phyloP scores from a whole-genome alignment of 805 yeast species.

The Myxozyma nipponensis region DNA sequence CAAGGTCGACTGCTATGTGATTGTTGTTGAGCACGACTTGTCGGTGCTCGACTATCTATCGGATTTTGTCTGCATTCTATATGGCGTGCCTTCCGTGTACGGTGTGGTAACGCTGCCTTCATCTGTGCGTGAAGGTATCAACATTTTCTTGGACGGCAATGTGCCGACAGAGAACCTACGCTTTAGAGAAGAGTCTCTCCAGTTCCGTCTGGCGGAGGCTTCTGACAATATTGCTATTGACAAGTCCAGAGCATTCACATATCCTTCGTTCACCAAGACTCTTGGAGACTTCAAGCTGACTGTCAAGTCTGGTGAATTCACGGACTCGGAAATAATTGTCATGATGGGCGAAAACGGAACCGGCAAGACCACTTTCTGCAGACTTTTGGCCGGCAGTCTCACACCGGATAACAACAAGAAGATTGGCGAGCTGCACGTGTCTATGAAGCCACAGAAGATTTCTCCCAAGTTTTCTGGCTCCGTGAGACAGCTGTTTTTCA shows the following conservation, averaged over 20 bases:
- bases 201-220: constrained; percentile 89
- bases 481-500: constrained; percentile 94
- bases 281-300: constrained; percentile 91
- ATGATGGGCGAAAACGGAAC: constrained; percentile 99
- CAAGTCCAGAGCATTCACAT: constrained; percentile 70
- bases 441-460: constrained; percentile 98
- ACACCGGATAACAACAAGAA: constrained; percentile 77
- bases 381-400: constrained; percentile 87
- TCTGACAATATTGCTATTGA: constrained; percentile 71
- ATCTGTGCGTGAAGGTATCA: constrained; percentile 98
- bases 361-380: constrained; percentile 97
- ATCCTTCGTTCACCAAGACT: constrained; percentile 82
- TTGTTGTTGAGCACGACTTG: constrained; percentile 98
- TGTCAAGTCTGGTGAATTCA: constrained; percentile 83
- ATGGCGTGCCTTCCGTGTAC: constrained; percentile 97
- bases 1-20: constrained; percentile 68
- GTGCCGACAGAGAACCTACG: constrained; percentile 95
- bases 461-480: constrained; percentile 99
- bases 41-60: constrained; percentile 95
- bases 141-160: constrained; percentile 96
- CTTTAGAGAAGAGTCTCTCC: constrained; percentile 92
- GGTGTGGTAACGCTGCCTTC: constrained; percentile 98
- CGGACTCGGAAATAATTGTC: constrained; percentile 93
- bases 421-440: constrained; percentile 84
- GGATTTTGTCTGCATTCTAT: constrained; percentile 92